A percentile compares a stretch with the other conserved stretches of the same genome.
phyloP scores from a whole-genome alignment of 805 yeast genomes.

The Brettanomyces sp. region DNA sequence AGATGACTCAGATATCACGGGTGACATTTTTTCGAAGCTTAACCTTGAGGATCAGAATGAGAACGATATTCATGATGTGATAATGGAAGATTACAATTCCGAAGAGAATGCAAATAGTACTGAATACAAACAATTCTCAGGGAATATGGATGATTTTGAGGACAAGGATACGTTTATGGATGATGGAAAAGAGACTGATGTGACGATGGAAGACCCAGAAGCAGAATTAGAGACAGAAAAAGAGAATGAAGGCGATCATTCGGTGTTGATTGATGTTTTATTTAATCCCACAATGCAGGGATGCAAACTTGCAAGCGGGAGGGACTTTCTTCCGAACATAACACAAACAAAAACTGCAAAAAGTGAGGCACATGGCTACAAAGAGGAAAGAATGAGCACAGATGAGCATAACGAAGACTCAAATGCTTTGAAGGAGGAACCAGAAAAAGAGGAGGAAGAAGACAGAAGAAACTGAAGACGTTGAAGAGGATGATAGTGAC shows the following conservation, averaged over 20 bases:
- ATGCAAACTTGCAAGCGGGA: slow-evolving; percentile 1
- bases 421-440: too few relatives aligned
- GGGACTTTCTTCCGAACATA: background rate
- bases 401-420: too few relatives aligned
- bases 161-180: background rate
- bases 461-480: too few relatives aligned
- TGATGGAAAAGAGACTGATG: background rate
- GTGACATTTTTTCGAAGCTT: background rate
- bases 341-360: background rate
- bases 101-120: too few relatives aligned
- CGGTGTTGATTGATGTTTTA: background rate
- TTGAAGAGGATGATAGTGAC: too few relatives aligned
- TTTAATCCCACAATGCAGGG: slow-evolving; percentile 1
- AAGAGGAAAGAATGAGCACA: background rate
- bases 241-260: background rate
- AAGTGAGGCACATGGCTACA: background rate
- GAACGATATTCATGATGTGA: background rate
- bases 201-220: background rate
- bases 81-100: too few relatives aligned
- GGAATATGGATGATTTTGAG: too few relatives aligned
- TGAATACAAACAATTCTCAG: too few relatives aligned
- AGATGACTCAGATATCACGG: background rate
- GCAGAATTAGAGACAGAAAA: background rate
- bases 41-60: background rate
- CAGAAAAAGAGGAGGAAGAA: too few relatives aligned